These are phyloP conservation scores for Xenosphaeropsis pyriputrescens DNA, from an alignment of 2,329 filamentous ascomycete species.

Conservation along the genomic window DNA sequence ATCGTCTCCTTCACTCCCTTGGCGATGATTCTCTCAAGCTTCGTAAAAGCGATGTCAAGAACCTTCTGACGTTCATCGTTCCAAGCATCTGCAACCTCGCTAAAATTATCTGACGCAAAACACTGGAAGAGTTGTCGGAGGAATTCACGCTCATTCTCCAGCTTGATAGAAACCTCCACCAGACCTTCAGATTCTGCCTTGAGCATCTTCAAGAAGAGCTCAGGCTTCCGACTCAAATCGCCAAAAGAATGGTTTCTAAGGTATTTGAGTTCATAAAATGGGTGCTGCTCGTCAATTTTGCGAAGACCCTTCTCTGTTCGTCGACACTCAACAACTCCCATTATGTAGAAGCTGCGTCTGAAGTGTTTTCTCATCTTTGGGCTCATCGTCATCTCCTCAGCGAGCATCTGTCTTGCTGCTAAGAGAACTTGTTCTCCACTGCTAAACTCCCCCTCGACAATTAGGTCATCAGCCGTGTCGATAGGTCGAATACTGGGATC, in stretches of 20 bases:
- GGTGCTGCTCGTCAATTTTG: constrained; percentile 87
- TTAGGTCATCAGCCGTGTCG: constrained; percentile 70
- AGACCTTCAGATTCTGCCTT: constrained; percentile 91
- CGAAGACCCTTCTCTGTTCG: constrained; percentile 89
- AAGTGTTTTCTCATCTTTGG: constrained; percentile 84
- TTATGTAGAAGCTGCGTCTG: constrained; percentile 68
- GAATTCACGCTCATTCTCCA: constrained; percentile 66
- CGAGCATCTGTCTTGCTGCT: constrained; percentile 75
- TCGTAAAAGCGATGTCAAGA: constrained; percentile 65
- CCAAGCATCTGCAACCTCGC: constrained; percentile 89
- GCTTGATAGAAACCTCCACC: constrained; percentile 66
- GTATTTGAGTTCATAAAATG: constrained; percentile 97
- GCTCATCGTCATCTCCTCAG: constrained; percentile 78
- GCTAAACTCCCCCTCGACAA: constrained; percentile 55
- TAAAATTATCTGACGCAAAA: constrained; percentile 91
- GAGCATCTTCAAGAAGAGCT: constrained; percentile 92
- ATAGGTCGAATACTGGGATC: constrained; percentile 69
- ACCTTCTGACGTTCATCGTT: constrained; percentile 78
- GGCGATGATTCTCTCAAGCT: constrained; percentile 70
- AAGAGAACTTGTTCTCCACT: constrained; percentile 63
- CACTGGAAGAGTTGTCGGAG: constrained; percentile 63
- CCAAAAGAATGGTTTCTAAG: constrained; percentile 75
- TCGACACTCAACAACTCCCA: constrained; percentile 71
- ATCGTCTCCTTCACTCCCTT: constrained; percentile 92
- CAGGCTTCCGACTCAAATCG: constrained; percentile 70